Conservation (phyloP, 352 stramenopile species). For the Globisporangium cylindrosporum region DNA sequence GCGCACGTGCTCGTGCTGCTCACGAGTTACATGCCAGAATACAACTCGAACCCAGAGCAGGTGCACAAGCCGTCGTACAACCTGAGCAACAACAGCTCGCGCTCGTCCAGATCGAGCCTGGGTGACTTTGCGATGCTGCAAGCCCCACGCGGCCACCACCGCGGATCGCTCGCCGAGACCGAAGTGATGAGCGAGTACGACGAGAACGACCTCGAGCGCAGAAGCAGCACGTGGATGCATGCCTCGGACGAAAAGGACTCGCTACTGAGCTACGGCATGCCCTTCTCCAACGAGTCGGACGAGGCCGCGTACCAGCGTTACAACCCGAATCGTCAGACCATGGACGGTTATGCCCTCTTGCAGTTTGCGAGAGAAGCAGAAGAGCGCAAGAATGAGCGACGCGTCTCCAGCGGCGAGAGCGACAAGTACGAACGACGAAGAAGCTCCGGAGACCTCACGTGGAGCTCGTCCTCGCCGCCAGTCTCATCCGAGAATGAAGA, state of each 20-base stretch:
- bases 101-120: neutral
- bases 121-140: conserved; percentile 4
- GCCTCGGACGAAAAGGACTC: conserved; percentile 12
- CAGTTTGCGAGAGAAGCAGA: conserved; percentile 24
- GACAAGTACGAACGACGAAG: conserved; percentile 15
- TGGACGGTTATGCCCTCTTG: conserved; percentile 34
- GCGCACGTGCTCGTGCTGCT: conserved; percentile 70
- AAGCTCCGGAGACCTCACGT: conserved; percentile 17
- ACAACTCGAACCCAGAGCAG: conserved; percentile 26
- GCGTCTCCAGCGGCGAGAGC: neutral
- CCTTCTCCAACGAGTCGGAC: conserved; percentile 29
- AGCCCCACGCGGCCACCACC: conserved; percentile 16
- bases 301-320: conserved; percentile 33
- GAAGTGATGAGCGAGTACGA: conserved; percentile 28
- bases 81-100: conserved; percentile 5
- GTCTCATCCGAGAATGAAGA: conserved; percentile 12
- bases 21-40: conserved; percentile 64
- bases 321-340: conserved; percentile 20
- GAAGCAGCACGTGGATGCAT: conserved; percentile 26
- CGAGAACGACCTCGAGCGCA: conserved; percentile 17
- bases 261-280: conserved; percentile 22
- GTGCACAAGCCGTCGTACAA: conserved; percentile 17
- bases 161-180: conserved; percentile 33
- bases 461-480: conserved; percentile 16
- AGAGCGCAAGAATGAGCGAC: conserved; percentile 4